Evolutionary conservation across 176 grass and related monocot species (phyloP).

Genomic region (Bonia amplexicaulis): DNA sequence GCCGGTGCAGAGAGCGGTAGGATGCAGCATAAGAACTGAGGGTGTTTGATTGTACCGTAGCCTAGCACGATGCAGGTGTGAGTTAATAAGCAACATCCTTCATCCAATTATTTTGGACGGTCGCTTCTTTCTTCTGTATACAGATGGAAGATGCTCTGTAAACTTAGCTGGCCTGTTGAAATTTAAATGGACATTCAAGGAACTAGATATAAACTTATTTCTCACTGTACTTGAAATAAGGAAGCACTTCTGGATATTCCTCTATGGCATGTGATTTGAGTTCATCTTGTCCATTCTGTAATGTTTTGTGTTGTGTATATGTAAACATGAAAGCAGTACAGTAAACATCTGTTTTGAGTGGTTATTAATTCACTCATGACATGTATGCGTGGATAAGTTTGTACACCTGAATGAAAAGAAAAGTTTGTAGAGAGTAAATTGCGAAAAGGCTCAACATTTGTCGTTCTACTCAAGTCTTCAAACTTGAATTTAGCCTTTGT

Average conservation of each 20-base stretch:
- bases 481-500: too few relatives aligned
- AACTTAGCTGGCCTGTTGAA: not conserved
- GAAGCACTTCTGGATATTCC: not conserved
- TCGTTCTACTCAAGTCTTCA: too few relatives aligned
- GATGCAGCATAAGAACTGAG: slow-evolving; percentile 96
- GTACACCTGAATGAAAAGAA: not conserved
- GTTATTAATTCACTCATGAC: not conserved
- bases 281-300: not conserved
- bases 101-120: not conserved
- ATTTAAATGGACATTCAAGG: not conserved
- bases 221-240: not conserved
- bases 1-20: slow-evolving; percentile 85
- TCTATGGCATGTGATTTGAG: not conserved
- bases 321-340: not conserved
- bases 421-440: not conserved
- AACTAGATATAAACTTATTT: not conserved
- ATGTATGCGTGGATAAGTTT: not conserved
- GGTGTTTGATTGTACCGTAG: not conserved
- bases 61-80: not conserved
- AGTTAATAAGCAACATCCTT: slow-evolving; percentile 6
- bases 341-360: not conserved
- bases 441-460: not conserved
- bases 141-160: not conserved
- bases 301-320: not conserved
- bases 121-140: not conserved